Evolutionary conservation across 768 basidiomycete species (phyloP).

Genomic region (Mrakia hoshinonis): DNA sequence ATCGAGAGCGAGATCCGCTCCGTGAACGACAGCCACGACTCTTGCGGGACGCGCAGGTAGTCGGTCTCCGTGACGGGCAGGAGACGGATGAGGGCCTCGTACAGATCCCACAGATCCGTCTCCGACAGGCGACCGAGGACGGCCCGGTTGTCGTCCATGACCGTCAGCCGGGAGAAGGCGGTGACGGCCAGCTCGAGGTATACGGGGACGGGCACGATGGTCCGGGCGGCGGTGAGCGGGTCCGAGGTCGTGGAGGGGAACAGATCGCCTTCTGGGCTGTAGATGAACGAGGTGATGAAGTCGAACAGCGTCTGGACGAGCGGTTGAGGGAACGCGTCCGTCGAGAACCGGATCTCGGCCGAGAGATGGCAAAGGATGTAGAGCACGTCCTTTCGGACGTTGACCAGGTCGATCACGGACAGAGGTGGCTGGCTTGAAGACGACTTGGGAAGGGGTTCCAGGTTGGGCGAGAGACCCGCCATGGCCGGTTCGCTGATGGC

Average conservation of each 20-base stretch:
- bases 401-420: conserved; percentile 61
- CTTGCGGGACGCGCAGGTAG: conserved; percentile 50
- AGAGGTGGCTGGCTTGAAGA: conserved; percentile 38
- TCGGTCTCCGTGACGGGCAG: conserved; percentile 73
- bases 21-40: conserved; percentile 62
- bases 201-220: background rate
- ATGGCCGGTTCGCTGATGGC: conserved; percentile 13
- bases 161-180: conserved; percentile 67
- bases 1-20: conserved; percentile 73
- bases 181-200: conserved; percentile 68
- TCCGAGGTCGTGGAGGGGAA: conserved; percentile 42
- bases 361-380: conserved; percentile 60
- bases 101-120: conserved; percentile 52
- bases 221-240: conserved; percentile 44
- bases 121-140: conserved; percentile 57
- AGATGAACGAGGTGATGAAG: conserved; percentile 63
- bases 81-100: conserved; percentile 66
- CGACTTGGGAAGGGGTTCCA: conserved; percentile 43
- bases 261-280: conserved; percentile 56
- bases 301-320: conserved; percentile 52
- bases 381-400: conserved; percentile 67
- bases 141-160: conserved; percentile 68
- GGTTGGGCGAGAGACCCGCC: conserved; percentile 7
- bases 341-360: conserved; percentile 48
- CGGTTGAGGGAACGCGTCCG: conserved; percentile 41